phyloP scores from a whole-genome alignment of 768 basidiomycete species.

The Boletus vermiculosoides region DNA sequence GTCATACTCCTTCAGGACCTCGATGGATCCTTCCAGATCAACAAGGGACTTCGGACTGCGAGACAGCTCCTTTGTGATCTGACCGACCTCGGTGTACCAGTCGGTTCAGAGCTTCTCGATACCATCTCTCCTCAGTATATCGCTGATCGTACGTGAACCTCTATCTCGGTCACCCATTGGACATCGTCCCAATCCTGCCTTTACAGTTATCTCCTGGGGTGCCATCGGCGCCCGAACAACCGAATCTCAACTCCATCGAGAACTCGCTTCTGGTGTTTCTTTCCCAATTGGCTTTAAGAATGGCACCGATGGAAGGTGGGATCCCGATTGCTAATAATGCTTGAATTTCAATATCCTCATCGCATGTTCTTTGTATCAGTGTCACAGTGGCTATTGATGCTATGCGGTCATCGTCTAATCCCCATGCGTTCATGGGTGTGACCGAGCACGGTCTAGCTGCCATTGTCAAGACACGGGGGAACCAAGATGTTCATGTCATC shows the following conservation, averaged over 20 bases:
- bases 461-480: conserved; percentile 88
- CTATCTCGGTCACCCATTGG: neutral
- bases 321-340: neutral
- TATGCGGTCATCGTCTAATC: conserved; percentile 87
- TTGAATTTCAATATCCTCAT: neutral
- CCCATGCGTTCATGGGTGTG: conserved; percentile 96
- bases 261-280: conserved; percentile 92
- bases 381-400: conserved; percentile 94
- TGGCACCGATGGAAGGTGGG: conserved; percentile 88
- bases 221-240: conserved; percentile 98
- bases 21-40: conserved; percentile 92
- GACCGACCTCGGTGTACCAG: conserved; percentile 85
- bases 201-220: conserved; percentile 78
- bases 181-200: neutral
- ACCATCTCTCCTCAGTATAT: conserved; percentile 82
- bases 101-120: conserved; percentile 93
- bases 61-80: conserved; percentile 90
- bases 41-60: conserved; percentile 90
- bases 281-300: conserved; percentile 99
- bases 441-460: conserved; percentile 87
- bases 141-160: conserved; percentile 56
- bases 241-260: conserved; percentile 95
- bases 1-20: conserved; percentile 49
- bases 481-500: conserved; percentile 91
- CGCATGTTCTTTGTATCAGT: conserved; percentile 30